Evolutionary conservation across 2,329 filamentous ascomycete species (phyloP).

Genomic region (Stylonectria norvegica): DNA sequence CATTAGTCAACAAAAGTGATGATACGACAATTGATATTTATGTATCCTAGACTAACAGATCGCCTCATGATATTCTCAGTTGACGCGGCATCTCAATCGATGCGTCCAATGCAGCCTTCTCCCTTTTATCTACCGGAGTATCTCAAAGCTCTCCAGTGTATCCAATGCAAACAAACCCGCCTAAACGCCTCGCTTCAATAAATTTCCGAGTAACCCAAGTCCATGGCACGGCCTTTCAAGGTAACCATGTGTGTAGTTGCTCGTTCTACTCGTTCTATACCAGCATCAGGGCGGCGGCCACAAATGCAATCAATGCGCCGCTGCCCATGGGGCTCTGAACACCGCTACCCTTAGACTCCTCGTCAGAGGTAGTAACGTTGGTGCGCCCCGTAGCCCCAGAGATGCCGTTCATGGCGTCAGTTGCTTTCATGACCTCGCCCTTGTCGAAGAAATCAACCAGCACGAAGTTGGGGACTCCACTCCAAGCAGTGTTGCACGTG

Average conservation of each 20-base stretch:
- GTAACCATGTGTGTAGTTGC: neutral
- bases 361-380: constrained; percentile 10
- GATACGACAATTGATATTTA: too few relatives aligned
- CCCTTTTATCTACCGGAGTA: too few relatives aligned
- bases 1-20: too few relatives aligned
- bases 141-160: too few relatives aligned
- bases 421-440: constrained; percentile 65
- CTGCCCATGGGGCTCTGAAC: constrained; percentile 27
- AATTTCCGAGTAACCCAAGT: neutral
- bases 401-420: constrained; percentile 64
- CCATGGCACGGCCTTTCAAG: neutral
- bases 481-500: constrained; percentile 56
- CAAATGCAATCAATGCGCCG: constrained; percentile 42
- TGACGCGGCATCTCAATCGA: too few relatives aligned
- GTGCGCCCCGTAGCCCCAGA: constrained; percentile 36
- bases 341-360: constrained; percentile 16
- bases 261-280: constrained; percentile 15
- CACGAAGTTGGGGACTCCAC: constrained; percentile 65
- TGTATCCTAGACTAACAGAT: too few relatives aligned
- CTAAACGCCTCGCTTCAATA: constrained; percentile 26
- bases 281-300: constrained; percentile 41
- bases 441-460: constrained; percentile 79
- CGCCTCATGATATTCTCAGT: too few relatives aligned
- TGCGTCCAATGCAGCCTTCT: too few relatives aligned
- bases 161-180: constrained; percentile 12